Conservation (phyloP, 768 basidiomycete species). For the Lentinula raphanica region DNA sequence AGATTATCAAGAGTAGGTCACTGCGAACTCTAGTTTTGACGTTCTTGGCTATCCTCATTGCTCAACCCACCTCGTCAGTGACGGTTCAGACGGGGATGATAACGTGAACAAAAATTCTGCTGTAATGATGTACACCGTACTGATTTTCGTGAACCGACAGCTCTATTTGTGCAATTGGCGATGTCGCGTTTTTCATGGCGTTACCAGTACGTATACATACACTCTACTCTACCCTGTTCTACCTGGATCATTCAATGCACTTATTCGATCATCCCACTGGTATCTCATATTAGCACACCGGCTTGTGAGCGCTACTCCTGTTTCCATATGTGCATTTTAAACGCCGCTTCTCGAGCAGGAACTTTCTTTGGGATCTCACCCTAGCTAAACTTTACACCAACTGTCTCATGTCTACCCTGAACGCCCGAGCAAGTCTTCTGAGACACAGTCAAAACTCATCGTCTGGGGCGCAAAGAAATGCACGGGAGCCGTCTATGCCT, state of each 20-base stretch:
- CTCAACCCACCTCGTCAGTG: background rate
- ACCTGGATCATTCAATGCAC: too few species aligned
- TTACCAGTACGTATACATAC: slow-evolving; percentile 29
- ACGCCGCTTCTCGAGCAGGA: slow-evolving; percentile 20
- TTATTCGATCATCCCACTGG: background rate
- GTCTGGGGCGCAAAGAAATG: background rate
- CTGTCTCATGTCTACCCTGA: slow-evolving; percentile 43
- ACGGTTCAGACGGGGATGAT: slow-evolving; percentile 4
- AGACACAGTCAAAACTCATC: background rate
- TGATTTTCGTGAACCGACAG: slow-evolving; percentile 12
- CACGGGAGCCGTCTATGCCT: background rate
- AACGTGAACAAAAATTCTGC: background rate
- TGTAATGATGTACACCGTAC: background rate
- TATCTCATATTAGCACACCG: slow-evolving; percentile 31
- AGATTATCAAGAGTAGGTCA: slow-evolving; percentile 4
- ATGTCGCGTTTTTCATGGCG: slow-evolving; percentile 38
- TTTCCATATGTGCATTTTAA: background rate
- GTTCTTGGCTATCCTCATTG: too few species aligned
- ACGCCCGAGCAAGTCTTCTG: slow-evolving; percentile 28
- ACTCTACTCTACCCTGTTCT: too few species aligned
- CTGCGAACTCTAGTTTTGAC: background rate
- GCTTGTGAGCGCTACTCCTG: slow-evolving; percentile 27
- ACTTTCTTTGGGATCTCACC: slow-evolving; percentile 46
- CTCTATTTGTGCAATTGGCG: slow-evolving; percentile 34
- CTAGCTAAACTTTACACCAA: slow-evolving; percentile 46